Evolutionary conservation across 1,139 yeast species (phyloP), one percentile per base, ranked within the genome.

Genomic region (Candida frijolesensis): DNA sequence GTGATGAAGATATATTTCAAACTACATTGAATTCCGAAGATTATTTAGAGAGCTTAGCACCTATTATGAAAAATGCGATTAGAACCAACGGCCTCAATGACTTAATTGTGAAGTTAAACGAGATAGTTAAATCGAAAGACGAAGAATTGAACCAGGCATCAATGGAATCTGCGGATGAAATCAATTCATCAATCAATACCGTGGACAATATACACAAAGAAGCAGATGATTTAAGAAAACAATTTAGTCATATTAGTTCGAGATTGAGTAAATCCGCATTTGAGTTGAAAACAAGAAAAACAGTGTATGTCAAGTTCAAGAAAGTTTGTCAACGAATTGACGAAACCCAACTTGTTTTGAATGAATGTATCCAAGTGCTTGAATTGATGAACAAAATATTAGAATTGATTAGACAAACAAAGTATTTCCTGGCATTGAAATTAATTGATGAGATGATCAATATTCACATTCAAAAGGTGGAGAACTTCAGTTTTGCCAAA

Each of bases 341-440:
- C 45, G 91, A 87, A 59, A 83, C 91, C 0, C 79, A 76, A 18
- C 74, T 78, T 41, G 80, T 84, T 44, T 76, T 87, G 47, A 84
- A 78, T 53, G 75, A 86, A 52, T 88, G 96, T 60, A 75, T 92
- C 33, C 92, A 87, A 57, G 94, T 92, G 10, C 75, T 94, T 54
- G 96, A 92, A 62, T 79, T 87, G 59, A 88, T 96, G 25, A 92
- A 91, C 66, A 87, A 85, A 61, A 89, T 91, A 49, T 91, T 90
- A 63, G 95, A 89, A 46, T 73, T 91, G 63, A 87, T 91, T 56
- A 82, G 83, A 54, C 83, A 80, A 55, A 83, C 85, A 59, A 86
- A 87, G 57, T 89, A 89, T 60, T 94, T 90, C 67, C 88, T 88
- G 54, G 97, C 98, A 0, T 79, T 94, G 58, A 90, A 90, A 63